These are phyloP conservation scores for Pseudocercospora ulei DNA, from an alignment of 2,329 filamentous ascomycete species.

Conservation along the genomic window DNA sequence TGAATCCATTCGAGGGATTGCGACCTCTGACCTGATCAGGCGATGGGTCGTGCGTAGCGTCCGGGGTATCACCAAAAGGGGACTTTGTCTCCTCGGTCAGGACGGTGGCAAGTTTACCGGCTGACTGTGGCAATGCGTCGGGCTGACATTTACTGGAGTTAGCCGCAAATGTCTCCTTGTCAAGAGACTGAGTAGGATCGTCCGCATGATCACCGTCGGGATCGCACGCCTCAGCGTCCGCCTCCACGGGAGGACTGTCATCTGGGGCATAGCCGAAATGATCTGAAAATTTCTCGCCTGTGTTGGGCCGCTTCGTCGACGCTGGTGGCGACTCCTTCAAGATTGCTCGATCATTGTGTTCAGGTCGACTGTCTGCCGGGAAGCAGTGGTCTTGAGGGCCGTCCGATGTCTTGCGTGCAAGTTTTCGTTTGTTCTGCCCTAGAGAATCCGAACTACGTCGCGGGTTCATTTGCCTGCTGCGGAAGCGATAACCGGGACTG, in stretches of 20 bases:
- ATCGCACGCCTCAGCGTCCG: not conserved
- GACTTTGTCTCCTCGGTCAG: not conserved
- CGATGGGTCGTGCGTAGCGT: not conserved
- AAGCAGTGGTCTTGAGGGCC: too few species aligned
- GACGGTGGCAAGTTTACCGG: not conserved
- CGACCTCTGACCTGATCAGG: not conserved
- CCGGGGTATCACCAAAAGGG: not conserved
- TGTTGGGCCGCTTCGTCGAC: too few species aligned
- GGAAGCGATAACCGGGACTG: conserved; percentile 20
- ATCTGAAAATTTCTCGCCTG: not conserved
- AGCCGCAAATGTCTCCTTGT: not conserved
- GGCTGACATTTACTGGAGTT: not conserved
- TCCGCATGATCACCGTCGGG: not conserved
- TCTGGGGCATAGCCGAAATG: not conserved
- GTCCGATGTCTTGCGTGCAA: too few species aligned
- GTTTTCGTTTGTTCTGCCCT: too few species aligned
- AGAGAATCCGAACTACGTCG: conserved; percentile 8
- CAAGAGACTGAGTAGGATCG: not conserved
- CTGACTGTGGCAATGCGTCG: not conserved
- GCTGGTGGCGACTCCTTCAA: too few species aligned
- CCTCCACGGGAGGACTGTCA: not conserved
- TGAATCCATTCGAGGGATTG: not conserved
- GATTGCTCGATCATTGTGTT: too few species aligned
- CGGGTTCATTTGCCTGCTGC: conserved; percentile 15
- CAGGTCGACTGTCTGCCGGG: too few species aligned